Evolutionary conservation across 208 protist genomes (phyloP), one percentile per base, ranked within the genome.

Genomic region (Acanthamoeba healyi): DNA sequence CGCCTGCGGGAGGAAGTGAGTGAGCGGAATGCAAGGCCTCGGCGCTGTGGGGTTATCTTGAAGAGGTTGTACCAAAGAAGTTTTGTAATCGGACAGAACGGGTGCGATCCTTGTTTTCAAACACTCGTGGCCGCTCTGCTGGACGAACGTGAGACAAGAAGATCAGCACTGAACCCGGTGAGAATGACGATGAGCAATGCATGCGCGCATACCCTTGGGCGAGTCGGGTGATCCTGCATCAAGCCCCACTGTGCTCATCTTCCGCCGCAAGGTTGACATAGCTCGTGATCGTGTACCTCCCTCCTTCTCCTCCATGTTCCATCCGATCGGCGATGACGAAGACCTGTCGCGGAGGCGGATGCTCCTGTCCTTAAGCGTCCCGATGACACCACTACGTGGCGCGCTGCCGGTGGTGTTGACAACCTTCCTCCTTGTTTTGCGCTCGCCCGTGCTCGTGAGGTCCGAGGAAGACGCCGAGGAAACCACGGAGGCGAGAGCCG

Each of bases 81-180:
- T 82, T 82, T 29, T 82, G 72, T 29, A 82, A 24, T 3, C 72
- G 72, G n/a, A 51, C 17, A 12, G 72, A 82, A 29, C 72, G 72
- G 19, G 72, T 54, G 38, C 72, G 72, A 17, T 82, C 63, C 17
- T 61, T 72, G 63, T 32, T 10, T 12, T 72, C 63, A 2, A 40
- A 72, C n/a, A 65, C 58, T 19, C 63, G 63, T 29, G 63, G n/a
- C 19, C 34, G 63, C n/a, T 72, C 63, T 29, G 29, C n/a, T 72
- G 26, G n/a, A 24, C 58, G 58, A 65, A 32, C 3, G 58, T 65
- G 58, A 26, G 17, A 65, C 4, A 26, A 9, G 24, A 22, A 65
- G 7, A 5, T 24, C n/a, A 65, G 5, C 58, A n/a, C 17, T 26
- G 10, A 29, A 29, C n/a, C n/a, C n/a, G n/a, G n/a, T n/a, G 24